phyloP scores from a whole-genome alignment of 306 rosid species.

The Dalbergia cultrata region DNA sequence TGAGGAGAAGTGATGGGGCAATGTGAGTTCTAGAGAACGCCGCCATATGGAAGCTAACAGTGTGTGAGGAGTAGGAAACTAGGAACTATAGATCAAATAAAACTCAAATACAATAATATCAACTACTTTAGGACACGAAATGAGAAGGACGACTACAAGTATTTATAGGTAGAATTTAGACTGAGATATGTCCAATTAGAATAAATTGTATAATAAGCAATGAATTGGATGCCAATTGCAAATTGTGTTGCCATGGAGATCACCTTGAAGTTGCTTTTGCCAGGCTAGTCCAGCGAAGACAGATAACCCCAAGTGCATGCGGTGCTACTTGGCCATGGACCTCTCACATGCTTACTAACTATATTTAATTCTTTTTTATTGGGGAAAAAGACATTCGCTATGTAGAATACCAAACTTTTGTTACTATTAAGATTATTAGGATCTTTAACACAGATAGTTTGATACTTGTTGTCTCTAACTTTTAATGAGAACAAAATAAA shows the following conservation, averaged over 20 bases:
- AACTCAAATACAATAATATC: neutral
- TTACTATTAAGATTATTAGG: too few species aligned
- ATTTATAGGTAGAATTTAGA: constrained; percentile 26
- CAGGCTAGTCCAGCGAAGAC: constrained; percentile 44
- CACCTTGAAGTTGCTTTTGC: constrained; percentile 33
- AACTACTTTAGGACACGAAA: neutral
- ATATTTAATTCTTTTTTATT: too few species aligned
- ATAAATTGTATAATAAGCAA: neutral
- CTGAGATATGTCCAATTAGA: neutral
- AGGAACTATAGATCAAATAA: neutral
- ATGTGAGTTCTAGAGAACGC: constrained; percentile 33
- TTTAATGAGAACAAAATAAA: too few species aligned
- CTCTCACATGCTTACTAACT: neutral
- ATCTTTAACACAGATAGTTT: too few species aligned
- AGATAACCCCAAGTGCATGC: neutral
- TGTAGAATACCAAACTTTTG: neutral
- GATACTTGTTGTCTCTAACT: too few species aligned
- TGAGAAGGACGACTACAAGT: neutral
- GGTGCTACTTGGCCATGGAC: neutral
- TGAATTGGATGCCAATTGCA: constrained; percentile 35
- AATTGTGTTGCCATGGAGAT: neutral
- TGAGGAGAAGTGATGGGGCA: constrained; percentile 37
- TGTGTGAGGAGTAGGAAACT: neutral
- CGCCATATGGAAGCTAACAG: constrained; percentile 19
- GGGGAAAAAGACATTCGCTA: neutral